Conservation (phyloP, 768 basidiomycete species). For the Phanerodontia chrysosporium region DNA sequence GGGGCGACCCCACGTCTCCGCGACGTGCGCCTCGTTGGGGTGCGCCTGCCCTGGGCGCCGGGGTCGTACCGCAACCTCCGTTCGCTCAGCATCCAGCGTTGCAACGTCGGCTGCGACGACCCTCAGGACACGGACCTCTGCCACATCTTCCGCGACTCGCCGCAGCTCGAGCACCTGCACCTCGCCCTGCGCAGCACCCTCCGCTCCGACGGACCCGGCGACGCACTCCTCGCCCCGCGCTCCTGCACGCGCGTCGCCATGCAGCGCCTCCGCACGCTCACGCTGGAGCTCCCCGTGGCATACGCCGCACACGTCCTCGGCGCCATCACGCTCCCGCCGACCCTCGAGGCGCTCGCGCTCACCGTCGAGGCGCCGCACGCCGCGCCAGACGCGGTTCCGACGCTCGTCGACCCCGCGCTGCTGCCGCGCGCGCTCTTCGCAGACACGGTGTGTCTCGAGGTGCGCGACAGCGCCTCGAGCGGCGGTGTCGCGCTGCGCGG, state of each 20-base stretch:
- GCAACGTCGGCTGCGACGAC: not conserved
- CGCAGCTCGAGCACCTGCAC: not conserved
- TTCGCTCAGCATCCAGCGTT: not conserved
- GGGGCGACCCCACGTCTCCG: not conserved
- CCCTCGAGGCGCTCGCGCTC: not conserved
- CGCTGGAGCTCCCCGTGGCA: not conserved
- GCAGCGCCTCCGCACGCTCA: not conserved
- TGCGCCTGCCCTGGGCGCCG: not conserved
- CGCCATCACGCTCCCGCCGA: not conserved
- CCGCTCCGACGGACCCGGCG: not conserved
- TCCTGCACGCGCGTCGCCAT: not conserved
- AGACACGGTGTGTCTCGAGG: not conserved
- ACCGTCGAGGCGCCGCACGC: not conserved
- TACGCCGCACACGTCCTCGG: not conserved
- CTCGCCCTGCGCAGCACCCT: not conserved
- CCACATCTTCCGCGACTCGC: not conserved
- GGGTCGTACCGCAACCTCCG: not conserved
- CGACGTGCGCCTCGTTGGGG: not conserved
- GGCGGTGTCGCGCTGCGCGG: not conserved
- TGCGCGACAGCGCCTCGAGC: not conserved
- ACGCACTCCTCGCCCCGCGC: not conserved
- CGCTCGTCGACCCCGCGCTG: not conserved
- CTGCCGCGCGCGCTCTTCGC: not conserved
- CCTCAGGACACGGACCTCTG: not conserved
- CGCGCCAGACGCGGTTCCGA: not conserved